Percentiles rank a stretch among this genome's conserved stretches.
Conservation (phyloP, 176 grass and related monocot genomes). For the Phyllostachys edulis region DNA sequence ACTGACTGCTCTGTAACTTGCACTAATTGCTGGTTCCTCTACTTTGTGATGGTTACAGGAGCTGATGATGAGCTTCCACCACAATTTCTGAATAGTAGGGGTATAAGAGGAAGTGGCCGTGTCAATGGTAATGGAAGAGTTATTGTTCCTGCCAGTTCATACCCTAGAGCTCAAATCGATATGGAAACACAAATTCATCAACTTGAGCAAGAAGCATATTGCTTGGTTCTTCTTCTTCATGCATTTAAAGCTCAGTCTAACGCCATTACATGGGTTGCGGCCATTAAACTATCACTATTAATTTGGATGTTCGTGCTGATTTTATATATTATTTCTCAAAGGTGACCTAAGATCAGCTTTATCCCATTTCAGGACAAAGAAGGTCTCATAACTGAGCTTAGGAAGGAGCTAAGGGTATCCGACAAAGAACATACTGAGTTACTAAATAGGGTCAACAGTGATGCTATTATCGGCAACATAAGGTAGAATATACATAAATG, state of each 20-base stretch:
- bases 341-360: constrained; percentile 7
- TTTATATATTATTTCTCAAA: constrained; percentile 32
- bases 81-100: constrained; percentile 54
- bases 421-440: constrained; percentile 86
- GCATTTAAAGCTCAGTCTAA: constrained; percentile 99
- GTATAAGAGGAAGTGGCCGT: constrained; percentile 61
- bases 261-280: constrained; percentile 83
- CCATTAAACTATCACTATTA: constrained; percentile 22
- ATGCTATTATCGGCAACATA: constrained; percentile 86
- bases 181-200: constrained; percentile 90
- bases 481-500: constrained; percentile 48
- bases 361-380: constrained; percentile 77
- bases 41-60: constrained; percentile 48
- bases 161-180: constrained; percentile 54
- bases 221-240: constrained; percentile 61
- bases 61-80: constrained; percentile 92
- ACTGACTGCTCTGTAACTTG: neutral
- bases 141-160: constrained; percentile 48
- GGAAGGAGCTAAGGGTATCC: constrained; percentile 94
- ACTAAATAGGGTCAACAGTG: constrained; percentile 73
- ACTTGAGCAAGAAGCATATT: constrained; percentile 96
- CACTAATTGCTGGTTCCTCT: constrained; percentile 14
- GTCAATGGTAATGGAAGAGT: constrained; percentile 77
- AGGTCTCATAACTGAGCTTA: constrained; percentile 88
- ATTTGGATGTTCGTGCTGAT: constrained; percentile 15